A percentile compares a stretch with the other conserved stretches of the same genome.
Evolutionary conservation across 495 filamentous ascomycete genomes (phyloP).

Genomic region (Pyrenula massariospora): DNA sequence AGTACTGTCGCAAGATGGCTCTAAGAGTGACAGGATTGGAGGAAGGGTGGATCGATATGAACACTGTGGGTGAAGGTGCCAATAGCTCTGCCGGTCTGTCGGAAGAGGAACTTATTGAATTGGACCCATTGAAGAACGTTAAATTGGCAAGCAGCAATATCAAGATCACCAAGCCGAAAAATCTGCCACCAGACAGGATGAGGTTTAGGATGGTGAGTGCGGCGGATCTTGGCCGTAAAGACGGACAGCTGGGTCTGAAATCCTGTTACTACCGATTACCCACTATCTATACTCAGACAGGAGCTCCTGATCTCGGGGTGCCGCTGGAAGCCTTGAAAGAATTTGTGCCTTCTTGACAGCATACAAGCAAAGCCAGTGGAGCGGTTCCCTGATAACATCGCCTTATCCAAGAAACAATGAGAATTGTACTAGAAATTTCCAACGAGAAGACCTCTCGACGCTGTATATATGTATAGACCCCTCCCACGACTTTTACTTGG

Average conservation of each 20-base stretch:
- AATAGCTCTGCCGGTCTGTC: neutral
- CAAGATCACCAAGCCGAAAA: neutral
- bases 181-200: neutral
- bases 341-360: neutral
- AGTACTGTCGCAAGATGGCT: conserved; percentile 7
- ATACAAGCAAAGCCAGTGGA: no score
- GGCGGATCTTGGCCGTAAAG: neutral
- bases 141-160: neutral
- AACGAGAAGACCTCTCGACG: no score
- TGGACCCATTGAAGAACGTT: neutral
- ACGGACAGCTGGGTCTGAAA: neutral
- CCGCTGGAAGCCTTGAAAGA: neutral
- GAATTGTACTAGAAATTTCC: no score
- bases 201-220: neutral
- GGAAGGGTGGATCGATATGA: conserved; percentile 9
- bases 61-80: neutral
- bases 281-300: neutral
- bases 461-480: no score
- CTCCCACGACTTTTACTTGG: no score
- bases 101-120: neutral
- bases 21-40: conserved; percentile 23
- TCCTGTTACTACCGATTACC: neutral
- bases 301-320: neutral
- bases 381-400: no score
- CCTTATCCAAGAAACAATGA: no score